Evolutionary conservation across 345 rosid species (phyloP).

Genomic region (Capsella bursapastoris): DNA sequence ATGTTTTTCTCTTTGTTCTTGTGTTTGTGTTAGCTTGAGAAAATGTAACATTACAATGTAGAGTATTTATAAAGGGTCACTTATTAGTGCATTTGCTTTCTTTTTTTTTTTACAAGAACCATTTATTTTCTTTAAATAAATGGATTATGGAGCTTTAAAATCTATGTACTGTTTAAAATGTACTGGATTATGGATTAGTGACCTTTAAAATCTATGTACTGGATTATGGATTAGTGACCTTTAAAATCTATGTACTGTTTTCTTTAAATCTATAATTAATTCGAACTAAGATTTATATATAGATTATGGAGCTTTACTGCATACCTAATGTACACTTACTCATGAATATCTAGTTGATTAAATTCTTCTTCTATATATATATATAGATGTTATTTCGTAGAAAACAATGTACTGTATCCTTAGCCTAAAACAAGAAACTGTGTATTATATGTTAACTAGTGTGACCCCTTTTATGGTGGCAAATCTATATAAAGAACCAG

Average conservation of each 20-base stretch:
- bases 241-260: background rate
- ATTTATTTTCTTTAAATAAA: background rate
- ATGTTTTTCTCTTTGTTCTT: conserved; percentile 29
- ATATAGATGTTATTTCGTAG: background rate
- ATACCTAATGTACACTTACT: background rate
- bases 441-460: background rate
- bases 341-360: background rate
- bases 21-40: conserved; percentile 30
- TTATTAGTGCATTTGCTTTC: conserved; percentile 36
- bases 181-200: too few species aligned
- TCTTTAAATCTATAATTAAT: background rate
- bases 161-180: background rate
- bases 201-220: background rate
- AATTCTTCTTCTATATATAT: background rate
- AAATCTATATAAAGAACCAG: conserved; percentile 41
- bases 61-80: conserved; percentile 37
- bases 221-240: too few species aligned
- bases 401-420: background rate
- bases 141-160: too few species aligned
- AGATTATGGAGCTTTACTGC: conserved; percentile 18
- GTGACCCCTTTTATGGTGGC: conserved; percentile 35
- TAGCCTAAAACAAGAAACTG: background rate
- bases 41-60: conserved; percentile 10
- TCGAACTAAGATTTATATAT: conserved; percentile 7
- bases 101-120: conserved; percentile 7